Percentiles rank a stretch among this genome's conserved stretches.
Conservation (phyloP, 805 yeast species). For the Nakazawaea wickerhamii region DNA sequence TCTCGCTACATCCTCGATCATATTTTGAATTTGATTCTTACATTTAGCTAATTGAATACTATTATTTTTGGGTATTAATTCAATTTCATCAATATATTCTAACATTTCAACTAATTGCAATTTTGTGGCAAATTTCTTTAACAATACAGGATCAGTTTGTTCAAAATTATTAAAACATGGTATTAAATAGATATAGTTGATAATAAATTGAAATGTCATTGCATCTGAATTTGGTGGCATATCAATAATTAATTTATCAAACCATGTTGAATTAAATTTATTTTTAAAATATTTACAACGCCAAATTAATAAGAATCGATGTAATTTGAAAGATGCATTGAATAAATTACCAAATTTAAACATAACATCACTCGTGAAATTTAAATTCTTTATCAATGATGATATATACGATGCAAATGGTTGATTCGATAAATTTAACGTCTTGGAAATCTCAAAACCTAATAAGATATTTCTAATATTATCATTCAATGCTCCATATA, state of each 20-base stretch:
- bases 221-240: slow-evolving; percentile 22
- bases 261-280: slow-evolving; percentile 22
- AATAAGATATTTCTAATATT: slow-evolving; percentile 52
- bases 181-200: slow-evolving; percentile 22
- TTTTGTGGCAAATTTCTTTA: slow-evolving; percentile 28
- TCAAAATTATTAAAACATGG: slow-evolving; percentile 29
- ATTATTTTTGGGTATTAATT: slow-evolving; percentile 19
- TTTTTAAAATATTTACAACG: slow-evolving; percentile 28
- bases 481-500: slow-evolving; percentile 74
- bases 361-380: slow-evolving; percentile 28
- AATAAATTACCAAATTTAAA: slow-evolving; percentile 21
- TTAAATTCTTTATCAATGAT: slow-evolving; percentile 29
- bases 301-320: slow-evolving; percentile 36
- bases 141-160: slow-evolving; percentile 21
- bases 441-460: slow-evolving; percentile 60
- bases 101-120: slow-evolving; percentile 32
- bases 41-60: slow-evolving; percentile 22
- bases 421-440: slow-evolving; percentile 52
- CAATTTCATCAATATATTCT: slow-evolving; percentile 27
- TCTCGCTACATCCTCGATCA: slow-evolving; percentile 31
- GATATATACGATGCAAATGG: slow-evolving; percentile 73
- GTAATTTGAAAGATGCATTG: slow-evolving; percentile 23
- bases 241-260: slow-evolving; percentile 4
- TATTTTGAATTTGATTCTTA: slow-evolving; percentile 28
- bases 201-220: slow-evolving; percentile 28